These are phyloP conservation scores for Oligophagozyma castellii DNA, from an alignment of 1,139 yeast species.

Conservation along the genomic window DNA sequence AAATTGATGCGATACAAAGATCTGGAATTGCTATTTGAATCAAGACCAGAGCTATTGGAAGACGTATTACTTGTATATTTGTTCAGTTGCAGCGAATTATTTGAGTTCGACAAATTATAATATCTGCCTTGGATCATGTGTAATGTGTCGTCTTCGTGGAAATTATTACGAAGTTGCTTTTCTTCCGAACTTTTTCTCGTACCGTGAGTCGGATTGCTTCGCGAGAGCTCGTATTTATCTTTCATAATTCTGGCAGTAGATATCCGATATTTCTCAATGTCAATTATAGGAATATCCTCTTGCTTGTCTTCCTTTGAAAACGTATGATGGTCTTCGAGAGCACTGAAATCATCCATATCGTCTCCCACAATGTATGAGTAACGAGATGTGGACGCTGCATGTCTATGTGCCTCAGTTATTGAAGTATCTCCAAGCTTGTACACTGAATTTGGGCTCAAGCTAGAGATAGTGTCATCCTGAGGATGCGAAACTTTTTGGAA, in stretches of 20 bases:
- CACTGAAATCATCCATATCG: slow-evolving; percentile 8
- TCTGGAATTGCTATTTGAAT: neutral
- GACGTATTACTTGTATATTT: neutral
- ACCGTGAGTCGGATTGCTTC: too few species aligned
- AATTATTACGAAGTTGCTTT: neutral
- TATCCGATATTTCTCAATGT: slow-evolving; percentile 3
- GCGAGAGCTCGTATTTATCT: too few species aligned
- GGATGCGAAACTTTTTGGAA: neutral
- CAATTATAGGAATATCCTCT: neutral
- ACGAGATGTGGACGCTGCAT: slow-evolving; percentile 16
- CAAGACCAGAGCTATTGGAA: neutral
- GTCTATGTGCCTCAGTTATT: too few species aligned
- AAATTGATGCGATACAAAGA: neutral
- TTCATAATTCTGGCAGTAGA: too few species aligned
- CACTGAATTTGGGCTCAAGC: too few species aligned
- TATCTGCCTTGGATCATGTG: too few species aligned
- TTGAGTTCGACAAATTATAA: neutral
- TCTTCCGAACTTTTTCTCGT: neutral
- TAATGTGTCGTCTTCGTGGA: neutral
- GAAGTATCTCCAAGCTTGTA: too few species aligned
- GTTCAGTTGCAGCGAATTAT: neutral
- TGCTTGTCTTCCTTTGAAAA: slow-evolving; percentile 1
- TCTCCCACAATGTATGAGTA: slow-evolving; percentile 24
- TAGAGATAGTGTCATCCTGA: too few species aligned
- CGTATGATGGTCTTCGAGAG: neutral